Percentiles rank a stretch among this genome's conserved stretches.
Evolutionary conservation across 176 grass and related monocot species (phyloP).

Genomic region (Aegilops umbellulata): DNA sequence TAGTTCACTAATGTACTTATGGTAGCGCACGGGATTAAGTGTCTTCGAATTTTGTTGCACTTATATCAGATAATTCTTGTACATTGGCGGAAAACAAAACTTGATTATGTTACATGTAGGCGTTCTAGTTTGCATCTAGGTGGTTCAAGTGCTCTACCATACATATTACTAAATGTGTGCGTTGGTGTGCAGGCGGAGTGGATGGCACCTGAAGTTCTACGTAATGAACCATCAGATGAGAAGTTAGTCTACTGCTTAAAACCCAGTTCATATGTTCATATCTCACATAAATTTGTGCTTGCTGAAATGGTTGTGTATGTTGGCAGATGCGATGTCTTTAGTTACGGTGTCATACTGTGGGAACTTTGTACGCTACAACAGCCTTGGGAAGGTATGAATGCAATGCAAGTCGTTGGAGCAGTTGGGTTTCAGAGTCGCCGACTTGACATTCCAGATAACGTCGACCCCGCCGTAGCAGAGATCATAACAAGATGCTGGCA

Average conservation of each 20-base stretch:
- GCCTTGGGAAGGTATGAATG: slow-evolving; percentile 98
- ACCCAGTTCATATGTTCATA: neutral
- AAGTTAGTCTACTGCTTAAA: slow-evolving; percentile 60
- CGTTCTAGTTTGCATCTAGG: slow-evolving; percentile 23
- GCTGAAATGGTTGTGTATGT: slow-evolving; percentile 24
- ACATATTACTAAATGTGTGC: slow-evolving; percentile 18
- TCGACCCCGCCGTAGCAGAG: slow-evolving; percentile 66
- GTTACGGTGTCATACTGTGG: slow-evolving; percentile 97
- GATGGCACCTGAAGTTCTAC: slow-evolving; percentile 99
- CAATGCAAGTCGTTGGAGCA: slow-evolving; percentile 99
- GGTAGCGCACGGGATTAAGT: neutral
- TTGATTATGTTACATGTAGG: neutral
- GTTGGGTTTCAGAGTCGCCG: slow-evolving; percentile 93
- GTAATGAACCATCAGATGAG: slow-evolving; percentile 92
- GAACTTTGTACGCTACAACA: slow-evolving; percentile 91
- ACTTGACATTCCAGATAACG: slow-evolving; percentile 87
- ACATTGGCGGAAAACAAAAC: neutral
- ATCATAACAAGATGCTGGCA: slow-evolving; percentile 90
- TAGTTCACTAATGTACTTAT: slow-evolving; percentile 9
- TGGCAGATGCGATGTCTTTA: slow-evolving; percentile 93
- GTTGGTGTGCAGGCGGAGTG: slow-evolving; percentile 81
- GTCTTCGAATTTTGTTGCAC: neutral
- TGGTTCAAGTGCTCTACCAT: slow-evolving; percentile 34
- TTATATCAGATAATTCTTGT: neutral
- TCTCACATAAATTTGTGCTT: slow-evolving; percentile 7